phyloP scores from a whole-genome alignment of 352 stramenopile species.

The Globisporangium middletonii region DNA sequence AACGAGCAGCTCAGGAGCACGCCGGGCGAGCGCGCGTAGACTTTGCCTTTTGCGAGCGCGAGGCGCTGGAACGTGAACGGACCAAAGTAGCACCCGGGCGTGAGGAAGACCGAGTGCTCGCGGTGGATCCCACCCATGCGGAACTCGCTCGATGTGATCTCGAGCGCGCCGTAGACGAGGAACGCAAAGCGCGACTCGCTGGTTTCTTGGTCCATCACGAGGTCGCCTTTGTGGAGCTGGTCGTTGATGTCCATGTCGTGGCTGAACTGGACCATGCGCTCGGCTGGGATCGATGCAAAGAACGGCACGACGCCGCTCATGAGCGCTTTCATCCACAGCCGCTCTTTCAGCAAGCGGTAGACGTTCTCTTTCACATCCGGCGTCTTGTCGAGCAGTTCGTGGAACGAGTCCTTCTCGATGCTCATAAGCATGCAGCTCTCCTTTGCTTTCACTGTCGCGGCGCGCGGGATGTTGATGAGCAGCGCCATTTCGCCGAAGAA shows the following conservation, averaged over 20 bases:
- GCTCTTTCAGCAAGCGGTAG: conserved; percentile 58
- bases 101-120: conserved; percentile 53
- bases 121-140: conserved; percentile 17
- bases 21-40: conserved; percentile 39
- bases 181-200: conserved; percentile 42
- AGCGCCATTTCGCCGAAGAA: conserved; percentile 84
- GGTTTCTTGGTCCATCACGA: conserved; percentile 41
- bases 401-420: conserved; percentile 73
- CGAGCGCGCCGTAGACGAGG: conserved; percentile 61
- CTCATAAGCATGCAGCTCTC: conserved; percentile 77
- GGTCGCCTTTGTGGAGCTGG: conserved; percentile 48
- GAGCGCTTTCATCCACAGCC: conserved; percentile 61
- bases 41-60: conserved; percentile 36
- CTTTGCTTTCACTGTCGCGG: conserved; percentile 55
- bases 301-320: conserved; percentile 71
- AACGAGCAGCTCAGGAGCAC: conserved; percentile 56
- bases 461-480: conserved; percentile 71
- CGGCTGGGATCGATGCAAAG: conserved; percentile 45
- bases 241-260: conserved; percentile 63
- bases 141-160: conserved; percentile 44
- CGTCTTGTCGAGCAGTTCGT: conserved; percentile 49
- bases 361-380: conserved; percentile 47
- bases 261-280: conserved; percentile 50
- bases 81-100: conserved; percentile 62
- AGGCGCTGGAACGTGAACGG: conserved; percentile 70